Conservation (phyloP, 164 flowering plant species). For the Akebia trifoliata region DNA sequence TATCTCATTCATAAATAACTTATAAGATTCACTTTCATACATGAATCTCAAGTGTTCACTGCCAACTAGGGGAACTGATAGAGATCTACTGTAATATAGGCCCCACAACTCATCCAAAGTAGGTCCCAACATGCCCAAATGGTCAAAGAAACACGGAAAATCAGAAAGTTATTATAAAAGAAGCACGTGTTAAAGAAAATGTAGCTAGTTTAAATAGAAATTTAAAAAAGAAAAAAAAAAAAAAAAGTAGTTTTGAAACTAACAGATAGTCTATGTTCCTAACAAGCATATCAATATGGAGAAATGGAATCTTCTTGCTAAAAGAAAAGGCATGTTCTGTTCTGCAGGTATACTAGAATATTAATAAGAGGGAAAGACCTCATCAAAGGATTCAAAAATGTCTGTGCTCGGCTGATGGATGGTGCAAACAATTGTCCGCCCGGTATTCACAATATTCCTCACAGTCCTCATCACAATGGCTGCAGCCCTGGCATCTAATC, state of each 20-base stretch:
- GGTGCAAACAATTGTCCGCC: conserved; percentile 97
- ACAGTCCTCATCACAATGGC: conserved; percentile 99
- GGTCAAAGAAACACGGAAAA: too few relatives aligned
- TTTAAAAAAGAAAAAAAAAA: neutral
- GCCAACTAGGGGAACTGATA: too few relatives aligned
- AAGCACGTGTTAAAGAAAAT: too few relatives aligned
- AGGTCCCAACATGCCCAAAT: too few relatives aligned
- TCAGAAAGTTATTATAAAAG: too few relatives aligned
- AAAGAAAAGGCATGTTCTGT: neutral
- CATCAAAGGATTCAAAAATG: conserved; percentile 98
- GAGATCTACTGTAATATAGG: too few relatives aligned
- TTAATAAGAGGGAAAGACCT: conserved; percentile 44
- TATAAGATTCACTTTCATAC: too few relatives aligned
- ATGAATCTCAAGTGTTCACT: too few relatives aligned
- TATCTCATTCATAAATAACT: too few relatives aligned
- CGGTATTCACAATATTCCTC: conserved; percentile 94
- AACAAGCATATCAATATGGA: neutral
- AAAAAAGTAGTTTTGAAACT: too few relatives aligned
- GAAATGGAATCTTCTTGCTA: neutral
- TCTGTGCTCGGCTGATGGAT: conserved; percentile 99
- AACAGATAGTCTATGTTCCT: conserved; percentile 1
- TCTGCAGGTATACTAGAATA: neutral
- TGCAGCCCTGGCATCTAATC: conserved; percentile 96
- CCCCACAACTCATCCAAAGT: too few relatives aligned
- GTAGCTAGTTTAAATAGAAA: too few relatives aligned